phyloP scores from a whole-genome alignment of 495 filamentous ascomycete genomes.

The Letharia columbiana region DNA sequence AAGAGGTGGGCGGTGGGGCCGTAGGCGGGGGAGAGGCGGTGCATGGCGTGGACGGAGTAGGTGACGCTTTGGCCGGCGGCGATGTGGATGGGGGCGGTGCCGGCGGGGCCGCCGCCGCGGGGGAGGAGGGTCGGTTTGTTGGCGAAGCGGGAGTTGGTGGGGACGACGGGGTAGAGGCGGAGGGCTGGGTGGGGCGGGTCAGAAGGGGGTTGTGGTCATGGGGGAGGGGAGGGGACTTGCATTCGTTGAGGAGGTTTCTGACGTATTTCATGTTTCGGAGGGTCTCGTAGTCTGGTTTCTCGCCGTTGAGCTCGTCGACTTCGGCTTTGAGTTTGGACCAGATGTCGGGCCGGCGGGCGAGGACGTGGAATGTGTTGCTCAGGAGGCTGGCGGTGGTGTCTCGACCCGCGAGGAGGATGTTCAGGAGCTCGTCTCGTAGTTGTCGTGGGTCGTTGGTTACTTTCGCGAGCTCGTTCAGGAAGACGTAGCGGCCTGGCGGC shows the following conservation, averaged over 20 bases:
- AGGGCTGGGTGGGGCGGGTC: constrained; percentile 41
- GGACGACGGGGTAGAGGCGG: constrained; percentile 52
- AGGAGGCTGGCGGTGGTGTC: constrained; percentile 34
- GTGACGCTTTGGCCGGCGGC: constrained; percentile 29
- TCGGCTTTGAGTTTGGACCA: constrained; percentile 22
- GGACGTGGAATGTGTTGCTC: constrained; percentile 20
- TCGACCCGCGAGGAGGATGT: constrained; percentile 46
- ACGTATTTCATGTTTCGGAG: constrained; percentile 11
- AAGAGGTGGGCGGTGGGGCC: constrained; percentile 30
- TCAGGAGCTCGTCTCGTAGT: constrained; percentile 52
- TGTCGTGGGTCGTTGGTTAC: constrained; percentile 48
- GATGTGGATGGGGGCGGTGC: constrained; percentile 38
- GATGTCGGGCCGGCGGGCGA: constrained; percentile 7
- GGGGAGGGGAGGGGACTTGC: constrained; percentile 28
- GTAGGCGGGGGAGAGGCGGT: constrained; percentile 28
- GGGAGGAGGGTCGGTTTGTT: constrained; percentile 42
- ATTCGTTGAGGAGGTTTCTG: constrained; percentile 9
- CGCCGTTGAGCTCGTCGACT: constrained; percentile 29
- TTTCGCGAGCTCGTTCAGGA: constrained; percentile 53
- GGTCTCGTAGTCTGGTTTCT: constrained; percentile 27
- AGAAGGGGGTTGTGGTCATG: constrained; percentile 37
- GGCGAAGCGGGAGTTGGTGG: constrained; percentile 46
- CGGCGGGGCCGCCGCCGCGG: constrained; percentile 43
- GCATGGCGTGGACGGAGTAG: constrained; percentile 28
- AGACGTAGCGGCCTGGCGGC: not conserved